Percentiles rank a stretch among this genome's conserved stretches.
Conservation (phyloP, 2,329 filamentous ascomycete species). For the Daldinia eschscholtzii region DNA sequence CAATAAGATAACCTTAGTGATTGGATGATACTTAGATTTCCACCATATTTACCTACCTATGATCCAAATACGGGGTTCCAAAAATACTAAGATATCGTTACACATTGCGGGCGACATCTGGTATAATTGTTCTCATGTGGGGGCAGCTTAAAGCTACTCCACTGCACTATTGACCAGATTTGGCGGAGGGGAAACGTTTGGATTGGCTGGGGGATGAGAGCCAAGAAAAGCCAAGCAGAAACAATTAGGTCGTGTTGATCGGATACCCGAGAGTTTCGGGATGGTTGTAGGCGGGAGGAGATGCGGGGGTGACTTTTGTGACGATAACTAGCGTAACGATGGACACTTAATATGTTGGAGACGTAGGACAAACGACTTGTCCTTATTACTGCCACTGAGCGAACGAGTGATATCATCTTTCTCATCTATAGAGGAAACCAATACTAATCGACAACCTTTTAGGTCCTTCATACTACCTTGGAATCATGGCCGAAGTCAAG, state of each 20-base stretch:
- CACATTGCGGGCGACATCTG: not conserved
- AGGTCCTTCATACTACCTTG: not conserved
- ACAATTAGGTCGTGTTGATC: not conserved
- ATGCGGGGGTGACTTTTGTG: slow-evolving; percentile 14
- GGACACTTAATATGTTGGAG: slow-evolving; percentile 1
- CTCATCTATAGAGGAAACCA: not conserved
- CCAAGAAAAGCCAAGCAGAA: slow-evolving; percentile 6
- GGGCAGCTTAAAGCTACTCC: not conserved
- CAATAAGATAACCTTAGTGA: no score
- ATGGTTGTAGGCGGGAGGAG: slow-evolving; percentile 5
- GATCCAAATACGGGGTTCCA: no score
- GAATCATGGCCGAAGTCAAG: slow-evolving; percentile 28
- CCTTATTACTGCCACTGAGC: not conserved
- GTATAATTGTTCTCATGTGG: not conserved
- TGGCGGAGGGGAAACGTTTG: slow-evolving; percentile 10
- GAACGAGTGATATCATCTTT: not conserved
- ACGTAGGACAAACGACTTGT: not conserved
- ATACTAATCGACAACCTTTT: not conserved
- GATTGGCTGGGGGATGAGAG: slow-evolving; percentile 28
- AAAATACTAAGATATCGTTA: no score
- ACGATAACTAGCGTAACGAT: slow-evolving; percentile 3
- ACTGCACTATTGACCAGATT: slow-evolving; percentile 24
- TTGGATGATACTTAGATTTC: no score
- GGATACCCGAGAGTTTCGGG: slow-evolving; percentile 27
- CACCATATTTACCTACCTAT: no score